These are phyloP conservation scores for Eimeria praecox DNA, from an alignment of 169 alveolate genomes.

Conservation along the genomic window DNA sequence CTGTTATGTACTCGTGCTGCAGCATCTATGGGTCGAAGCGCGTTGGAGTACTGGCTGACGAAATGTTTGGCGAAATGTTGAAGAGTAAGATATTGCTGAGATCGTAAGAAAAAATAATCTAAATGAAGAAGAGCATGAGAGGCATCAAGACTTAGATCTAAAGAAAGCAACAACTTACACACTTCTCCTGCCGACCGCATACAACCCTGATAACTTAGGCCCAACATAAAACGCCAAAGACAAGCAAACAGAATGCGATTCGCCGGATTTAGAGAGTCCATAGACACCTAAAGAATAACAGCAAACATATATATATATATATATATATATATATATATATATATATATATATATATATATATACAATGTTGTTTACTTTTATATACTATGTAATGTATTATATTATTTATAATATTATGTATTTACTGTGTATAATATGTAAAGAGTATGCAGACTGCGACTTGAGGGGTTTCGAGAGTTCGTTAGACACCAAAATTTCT, in stretches of 20 bases:
- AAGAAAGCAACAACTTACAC: slow-evolving; percentile 62
- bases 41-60: slow-evolving; percentile 12
- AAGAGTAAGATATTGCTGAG: slow-evolving; percentile 43
- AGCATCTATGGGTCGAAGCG: neutral
- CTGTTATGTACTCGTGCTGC: no score
- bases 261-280: slow-evolving; percentile 56
- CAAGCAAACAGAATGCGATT: slow-evolving; percentile 11
- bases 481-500: no score
- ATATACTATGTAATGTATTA: no score
- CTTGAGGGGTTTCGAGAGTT: no score
- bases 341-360: neutral
- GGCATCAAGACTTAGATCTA: slow-evolving; percentile 57
- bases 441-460: neutral
- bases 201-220: slow-evolving; percentile 42
- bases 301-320: neutral
- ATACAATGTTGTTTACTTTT: neutral
- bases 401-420: neutral
- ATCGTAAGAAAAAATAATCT: slow-evolving; percentile 50
- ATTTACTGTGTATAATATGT: neutral
- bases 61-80: neutral
- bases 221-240: slow-evolving; percentile 8
- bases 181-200: slow-evolving; percentile 62
- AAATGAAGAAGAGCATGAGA: slow-evolving; percentile 63
- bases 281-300: slow-evolving; percentile 36
- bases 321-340: neutral